Evolutionary conservation across 345 rosid genomes (phyloP).

Genomic region (Aurinia saxatilis): DNA sequence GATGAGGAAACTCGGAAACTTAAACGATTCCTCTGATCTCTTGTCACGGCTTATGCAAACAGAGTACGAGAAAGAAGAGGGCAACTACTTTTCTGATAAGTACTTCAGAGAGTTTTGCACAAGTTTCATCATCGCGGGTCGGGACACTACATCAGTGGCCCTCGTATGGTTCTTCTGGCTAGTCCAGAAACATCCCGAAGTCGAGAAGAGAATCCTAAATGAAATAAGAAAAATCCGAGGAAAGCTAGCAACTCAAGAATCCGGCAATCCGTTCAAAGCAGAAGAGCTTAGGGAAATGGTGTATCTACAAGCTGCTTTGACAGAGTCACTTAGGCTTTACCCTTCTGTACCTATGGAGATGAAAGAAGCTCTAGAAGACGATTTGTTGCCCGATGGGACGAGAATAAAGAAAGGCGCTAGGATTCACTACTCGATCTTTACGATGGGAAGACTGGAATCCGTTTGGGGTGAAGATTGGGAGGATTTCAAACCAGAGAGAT

Average conservation of each 20-base stretch:
- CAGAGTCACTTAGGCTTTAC: conserved; percentile 65
- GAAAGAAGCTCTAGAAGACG: conserved; percentile 55
- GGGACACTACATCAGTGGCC: conserved; percentile 80
- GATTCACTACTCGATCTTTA: conserved; percentile 38
- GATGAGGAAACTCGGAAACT: conserved; percentile 20
- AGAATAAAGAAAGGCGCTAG: conserved; percentile 46
- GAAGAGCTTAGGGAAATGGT: conserved; percentile 53
- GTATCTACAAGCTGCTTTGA: conserved; percentile 66
- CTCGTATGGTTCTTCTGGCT: conserved; percentile 80
- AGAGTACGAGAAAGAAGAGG: conserved; percentile 26
- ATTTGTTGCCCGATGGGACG: conserved; percentile 54
- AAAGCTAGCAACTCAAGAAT: background rate
- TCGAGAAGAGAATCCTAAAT: conserved; percentile 42
- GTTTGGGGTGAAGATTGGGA: conserved; percentile 62
- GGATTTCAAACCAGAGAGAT: conserved; percentile 74
- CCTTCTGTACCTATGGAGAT: conserved; percentile 70
- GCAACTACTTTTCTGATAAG: conserved; percentile 30
- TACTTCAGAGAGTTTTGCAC: conserved; percentile 58
- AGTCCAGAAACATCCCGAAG: conserved; percentile 37
- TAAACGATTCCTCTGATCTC: conserved; percentile 46
- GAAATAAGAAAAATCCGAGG: conserved; percentile 34
- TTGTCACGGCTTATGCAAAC: conserved; percentile 50
- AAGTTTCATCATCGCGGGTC: conserved; percentile 68
- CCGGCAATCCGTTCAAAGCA: conserved; percentile 14
- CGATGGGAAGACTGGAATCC: conserved; percentile 52